Base-by-base conservation (phyloP, 2,329 filamentous ascomycete genomes). In the Dissoconium aciculare region DNA sequence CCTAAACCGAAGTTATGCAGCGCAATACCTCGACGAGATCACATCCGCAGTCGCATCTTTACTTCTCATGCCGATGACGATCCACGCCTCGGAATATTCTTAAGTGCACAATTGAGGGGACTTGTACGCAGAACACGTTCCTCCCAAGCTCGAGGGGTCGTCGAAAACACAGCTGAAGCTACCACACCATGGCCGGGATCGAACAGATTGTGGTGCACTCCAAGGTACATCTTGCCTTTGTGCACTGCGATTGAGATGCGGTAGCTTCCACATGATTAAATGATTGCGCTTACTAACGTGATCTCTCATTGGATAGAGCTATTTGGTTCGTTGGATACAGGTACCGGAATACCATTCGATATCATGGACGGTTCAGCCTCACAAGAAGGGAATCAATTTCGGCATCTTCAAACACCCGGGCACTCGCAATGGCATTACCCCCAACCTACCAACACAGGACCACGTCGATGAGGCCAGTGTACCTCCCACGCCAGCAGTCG, bases 371-470 rank as follows among this genome's bases (percentile, higher is more conserved):
- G 73, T 98, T 23, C 85, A 95, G 53, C 89, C 89, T 26, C 84
- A 95, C 57, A 95, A 92, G 63, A 95, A 94, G 61, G 94, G 87
- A 36, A 78, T 98, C 57, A 94, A 95, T 60, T 93, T 98, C 55
- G 89, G 85, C 51, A 79, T 98, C 50, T 91, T 98, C 59, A 95
- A 94, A 55, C 89, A 95, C 55, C 87, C 89, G 2, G 84, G 85
- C 43, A 76, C 70, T 35, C 72, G 71, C 37, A 65, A 65, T 42
- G 64, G 70, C 39, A 57, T 60, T 21, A 57, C 53, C 37, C 63
- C 52, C 36, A 52, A 53, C 30, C 41, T 63, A 8, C 55, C 60
- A 9, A 46, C 58, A 13, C 53, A 60, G 35, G 48, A 49, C 17
- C 59, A 58, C 24, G 54, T 55, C 29, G 31, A 31, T 21, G 40